Conservation (phyloP, 371 early-diverging fungal genomes). For the Globomyces sp. region DNA sequence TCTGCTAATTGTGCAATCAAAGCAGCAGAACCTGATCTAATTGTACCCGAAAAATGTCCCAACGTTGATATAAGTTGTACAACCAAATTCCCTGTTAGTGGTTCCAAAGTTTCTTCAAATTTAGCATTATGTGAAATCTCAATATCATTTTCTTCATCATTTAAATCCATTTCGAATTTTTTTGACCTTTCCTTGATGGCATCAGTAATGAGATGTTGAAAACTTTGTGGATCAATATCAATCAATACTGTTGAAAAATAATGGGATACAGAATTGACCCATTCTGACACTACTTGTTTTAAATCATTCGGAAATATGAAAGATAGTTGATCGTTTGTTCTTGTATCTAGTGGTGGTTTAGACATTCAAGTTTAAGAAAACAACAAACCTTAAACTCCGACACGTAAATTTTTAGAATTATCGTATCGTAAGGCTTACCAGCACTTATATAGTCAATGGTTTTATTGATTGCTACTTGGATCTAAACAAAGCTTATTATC, state of each 20-base stretch:
- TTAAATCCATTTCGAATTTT: background rate
- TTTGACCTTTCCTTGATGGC: background rate
- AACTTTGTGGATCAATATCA: background rate
- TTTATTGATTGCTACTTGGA: too few relatives aligned
- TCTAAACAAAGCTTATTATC: too few relatives aligned
- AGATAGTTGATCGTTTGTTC: conserved; percentile 2
- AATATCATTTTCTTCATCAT: conserved; percentile 7
- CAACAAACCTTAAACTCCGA: background rate
- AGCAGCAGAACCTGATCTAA: background rate
- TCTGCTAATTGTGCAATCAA: background rate
- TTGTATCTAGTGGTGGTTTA: conserved; percentile 5
- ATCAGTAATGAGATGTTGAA: conserved; percentile 4
- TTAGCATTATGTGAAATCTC: background rate
- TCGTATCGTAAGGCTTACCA: too few relatives aligned
- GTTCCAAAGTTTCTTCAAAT: conserved; percentile 7
- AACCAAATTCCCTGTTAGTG: background rate
- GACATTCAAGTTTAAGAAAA: conserved; percentile 9
- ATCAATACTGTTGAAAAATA: background rate
- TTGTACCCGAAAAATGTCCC: conserved; percentile 11
- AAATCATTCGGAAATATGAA: background rate
- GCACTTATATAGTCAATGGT: too few relatives aligned
- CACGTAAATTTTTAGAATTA: too few relatives aligned
- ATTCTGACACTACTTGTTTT: background rate
- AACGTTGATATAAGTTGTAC: conserved; percentile 1
- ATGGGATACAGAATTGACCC: conserved; percentile 1